Evolutionary conservation across 2,329 filamentous ascomycete species (phyloP), one percentile per base, ranked within the genome.

Genomic region (Fusarium brachygibbosum): DNA sequence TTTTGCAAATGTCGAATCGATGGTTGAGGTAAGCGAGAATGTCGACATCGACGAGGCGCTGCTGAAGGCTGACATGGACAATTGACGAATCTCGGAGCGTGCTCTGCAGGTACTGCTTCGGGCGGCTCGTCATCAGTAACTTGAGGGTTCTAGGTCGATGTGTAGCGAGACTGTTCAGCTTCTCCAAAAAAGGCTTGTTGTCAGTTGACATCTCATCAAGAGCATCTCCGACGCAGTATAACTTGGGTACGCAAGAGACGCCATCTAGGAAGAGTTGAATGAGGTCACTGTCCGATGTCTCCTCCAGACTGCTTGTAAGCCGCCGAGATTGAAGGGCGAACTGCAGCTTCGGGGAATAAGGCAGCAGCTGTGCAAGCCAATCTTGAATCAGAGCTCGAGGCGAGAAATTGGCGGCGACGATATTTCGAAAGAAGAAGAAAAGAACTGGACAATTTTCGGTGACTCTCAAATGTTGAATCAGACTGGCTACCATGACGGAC

Each of bases 371-470:
- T 2, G 71, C 69, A 16, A 74, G 68, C 72, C 72, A 73, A 2
- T 74, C 71, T 21, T 71, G 69, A 1, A 74, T 57, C 3, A 74
- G 35, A 11, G 72, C 69, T 4, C 72, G 69, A 1, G 72, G 65
- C 5, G 58, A 66, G 9, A 74, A 74, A 12, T 71, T 74, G 19
- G 62, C 56, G 1, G 71, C 68, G 14, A 74, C 57, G 4, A 74
- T 73, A 14, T 74, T 73, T 2, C 72, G 50, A 23, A 74, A 74
- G 52, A 74, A 74, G 40, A 74, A 74, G 41, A 74, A 74, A 0
- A 73, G 57, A 1, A 71, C 63, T 1, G 69, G 71, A 9, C 51
- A 69, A 5, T 65, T 25, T 44, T 74, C 69, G 1, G 63, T 73
- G 9, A 23, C 42, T 16, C 55, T 51, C 8, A 74, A 21, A 16